These are phyloP conservation scores for Fusarium tjaetaba DNA, from an alignment of 2,329 filamentous ascomycete species.

Conservation along the genomic window DNA sequence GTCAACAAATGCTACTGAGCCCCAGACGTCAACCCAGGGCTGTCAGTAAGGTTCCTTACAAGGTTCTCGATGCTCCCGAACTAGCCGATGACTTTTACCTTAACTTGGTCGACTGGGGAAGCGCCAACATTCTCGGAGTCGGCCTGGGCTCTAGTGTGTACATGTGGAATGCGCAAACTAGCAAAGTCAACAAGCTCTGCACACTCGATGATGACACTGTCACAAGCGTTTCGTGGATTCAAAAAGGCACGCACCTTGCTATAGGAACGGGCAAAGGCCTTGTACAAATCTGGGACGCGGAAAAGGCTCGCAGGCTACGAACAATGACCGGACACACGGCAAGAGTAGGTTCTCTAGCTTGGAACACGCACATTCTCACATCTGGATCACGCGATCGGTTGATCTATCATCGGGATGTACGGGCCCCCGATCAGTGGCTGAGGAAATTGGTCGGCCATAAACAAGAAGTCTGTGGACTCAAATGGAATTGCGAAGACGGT, in stretches of 20 bases:
- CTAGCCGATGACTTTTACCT: constrained; percentile 97
- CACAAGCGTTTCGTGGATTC: constrained; percentile 98
- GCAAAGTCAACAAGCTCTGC: constrained; percentile 92
- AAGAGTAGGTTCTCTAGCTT: constrained; percentile 91
- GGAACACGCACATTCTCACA: constrained; percentile 97
- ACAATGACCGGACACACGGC: constrained; percentile 98
- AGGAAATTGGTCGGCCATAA: constrained; percentile 92
- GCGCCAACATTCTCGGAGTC: constrained; percentile 91
- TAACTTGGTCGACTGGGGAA: constrained; percentile 97
- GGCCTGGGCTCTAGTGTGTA: constrained; percentile 94
- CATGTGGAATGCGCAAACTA: constrained; percentile 96
- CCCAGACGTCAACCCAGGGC: constrained; percentile 88
- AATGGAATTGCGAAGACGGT: constrained; percentile 96
- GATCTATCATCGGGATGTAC: constrained; percentile 96
- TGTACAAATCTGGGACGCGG: constrained; percentile 98
- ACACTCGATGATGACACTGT: constrained; percentile 93
- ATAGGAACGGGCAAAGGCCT: constrained; percentile 95
- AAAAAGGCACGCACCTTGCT: constrained; percentile 93
- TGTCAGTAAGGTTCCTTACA: constrained; percentile 96
- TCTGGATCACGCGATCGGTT: constrained; percentile 92
- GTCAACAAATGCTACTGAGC: constrained; percentile 91
- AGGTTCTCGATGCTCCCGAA: constrained; percentile 95
- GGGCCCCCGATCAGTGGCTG: constrained; percentile 89
- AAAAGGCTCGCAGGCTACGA: constrained; percentile 82
- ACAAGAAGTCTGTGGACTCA: constrained; percentile 95